Base-by-base conservation (phyloP, 345 rosid genomes). In the Hevea brasiliensis region DNA sequence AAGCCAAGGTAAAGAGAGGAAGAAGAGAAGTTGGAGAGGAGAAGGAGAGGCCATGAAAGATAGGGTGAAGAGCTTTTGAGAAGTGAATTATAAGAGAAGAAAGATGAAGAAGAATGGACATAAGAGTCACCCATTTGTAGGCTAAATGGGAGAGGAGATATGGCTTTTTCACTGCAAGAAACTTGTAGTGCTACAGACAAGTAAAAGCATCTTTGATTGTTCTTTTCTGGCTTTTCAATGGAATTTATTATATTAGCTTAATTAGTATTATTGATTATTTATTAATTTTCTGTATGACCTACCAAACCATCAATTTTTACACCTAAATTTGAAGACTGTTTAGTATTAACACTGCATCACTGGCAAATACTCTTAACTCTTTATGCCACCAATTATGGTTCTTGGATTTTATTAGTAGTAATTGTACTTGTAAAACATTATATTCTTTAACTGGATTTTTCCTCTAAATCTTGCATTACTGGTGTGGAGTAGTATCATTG, bases 1-100 rank as follows among this genome's bases (percentile, higher is more conserved):
- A 69, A 76, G 63, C 21, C 17, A 65, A 37, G 62, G 68, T 8
- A 74, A 48, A 55, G 67, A 77, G 62, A 79, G 67, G 51, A 77
- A 61, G 44, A 72, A 65, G 69, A 83, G 55, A 68, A 70, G 67
- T 20, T 71, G 83, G 29, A 72, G 75, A 62, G 55, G 54, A 74
- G 37, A 32, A 32, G 81, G 32, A 67, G 83, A 75, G 45, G 85
- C 83, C 86, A 82, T 82, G 71, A 60, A 41, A 47, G 82, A 67
- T 21, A 45, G 51, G 23, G 14, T n/a, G 61, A 23, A 0, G 44
- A 12, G 57, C 6, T n/a, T 45, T 6, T 73, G 70, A 6, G 17
- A 65, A 65, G 24, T 26, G 17, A 65, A 2, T 12, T 47, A 40
- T 26, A 21, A 14, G 27, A 44, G 63, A 24, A 42, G 65, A 60